Conservation (phyloP, 2,329 filamentous ascomycete genomes). For the Colletotrichum plurivorum region DNA sequence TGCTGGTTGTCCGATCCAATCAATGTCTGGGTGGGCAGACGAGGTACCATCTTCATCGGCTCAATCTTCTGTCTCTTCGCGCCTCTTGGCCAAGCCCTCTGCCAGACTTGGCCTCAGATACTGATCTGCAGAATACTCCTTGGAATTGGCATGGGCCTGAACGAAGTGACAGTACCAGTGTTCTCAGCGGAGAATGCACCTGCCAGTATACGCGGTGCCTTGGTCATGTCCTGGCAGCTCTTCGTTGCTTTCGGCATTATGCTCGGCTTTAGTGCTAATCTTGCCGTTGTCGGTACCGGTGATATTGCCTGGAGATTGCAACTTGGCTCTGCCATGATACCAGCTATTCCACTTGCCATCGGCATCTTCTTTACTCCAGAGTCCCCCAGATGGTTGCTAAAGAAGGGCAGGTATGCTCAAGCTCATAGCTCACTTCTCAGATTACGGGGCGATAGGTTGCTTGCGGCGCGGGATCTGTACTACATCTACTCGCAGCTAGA, state of each 20-base stretch:
- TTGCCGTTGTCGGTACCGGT: conserved; percentile 66
- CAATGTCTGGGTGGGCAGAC: conserved; percentile 71
- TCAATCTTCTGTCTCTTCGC: conserved; percentile 74
- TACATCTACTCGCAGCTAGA: conserved; percentile 63
- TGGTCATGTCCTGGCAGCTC: conserved; percentile 83
- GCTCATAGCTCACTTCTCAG: conserved; percentile 70
- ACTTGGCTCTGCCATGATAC: conserved; percentile 74
- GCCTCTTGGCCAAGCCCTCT: conserved; percentile 71
- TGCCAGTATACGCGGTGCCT: conserved; percentile 63
- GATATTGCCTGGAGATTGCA: conserved; percentile 70
- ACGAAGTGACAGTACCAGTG: conserved; percentile 64
- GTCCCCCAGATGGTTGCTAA: conserved; percentile 76
- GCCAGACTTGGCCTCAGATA: conserved; percentile 71
- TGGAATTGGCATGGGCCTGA: conserved; percentile 73
- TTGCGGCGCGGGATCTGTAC: conserved; percentile 75
- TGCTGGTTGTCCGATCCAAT: conserved; percentile 75
- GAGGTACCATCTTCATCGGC: conserved; percentile 75
- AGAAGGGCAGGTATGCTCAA: conserved; percentile 67
- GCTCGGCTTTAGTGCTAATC: conserved; percentile 70
- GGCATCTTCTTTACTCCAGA: conserved; percentile 74
- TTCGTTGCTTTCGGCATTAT: conserved; percentile 71
- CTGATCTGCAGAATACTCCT: conserved; percentile 64
- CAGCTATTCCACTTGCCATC: conserved; percentile 66
- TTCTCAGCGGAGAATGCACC: conserved; percentile 68
- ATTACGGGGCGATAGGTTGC: conserved; percentile 70